Percentiles rank a stretch among this genome's conserved stretches.
Evolutionary conservation across 2,329 filamentous ascomycete species (phyloP).

Genomic region (Cadophora gregata): DNA sequence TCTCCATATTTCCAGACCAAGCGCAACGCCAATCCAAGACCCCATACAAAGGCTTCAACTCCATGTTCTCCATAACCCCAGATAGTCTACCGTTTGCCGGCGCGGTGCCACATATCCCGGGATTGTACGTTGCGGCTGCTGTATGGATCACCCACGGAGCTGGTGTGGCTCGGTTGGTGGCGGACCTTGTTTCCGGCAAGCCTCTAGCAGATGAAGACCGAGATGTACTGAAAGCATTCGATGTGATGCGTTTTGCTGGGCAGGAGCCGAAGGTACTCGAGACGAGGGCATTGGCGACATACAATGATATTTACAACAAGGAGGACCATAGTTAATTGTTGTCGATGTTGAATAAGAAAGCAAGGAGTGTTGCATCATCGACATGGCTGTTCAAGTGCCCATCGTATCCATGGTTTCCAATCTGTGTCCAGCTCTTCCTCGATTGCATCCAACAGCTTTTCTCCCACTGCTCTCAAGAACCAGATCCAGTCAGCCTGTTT

Average conservation of each 20-base stretch:
- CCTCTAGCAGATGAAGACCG: slow-evolving; percentile 2
- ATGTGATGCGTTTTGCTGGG: slow-evolving; percentile 41
- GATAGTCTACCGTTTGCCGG: slow-evolving; percentile 46
- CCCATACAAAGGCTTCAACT: slow-evolving; percentile 38
- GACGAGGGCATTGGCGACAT: slow-evolving; percentile 39
- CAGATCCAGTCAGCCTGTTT: slow-evolving; percentile 28
- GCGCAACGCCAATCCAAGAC: slow-evolving; percentile 32
- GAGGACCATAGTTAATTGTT: background rate
- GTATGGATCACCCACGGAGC: slow-evolving; percentile 48
- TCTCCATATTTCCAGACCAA: slow-evolving; percentile 7
- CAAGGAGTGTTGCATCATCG: background rate
- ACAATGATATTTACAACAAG: slow-evolving; percentile 45
- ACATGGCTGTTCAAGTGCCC: slow-evolving; percentile 28
- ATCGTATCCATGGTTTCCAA: slow-evolving; percentile 30
- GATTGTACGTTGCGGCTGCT: slow-evolving; percentile 44
- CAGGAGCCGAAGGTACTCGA: slow-evolving; percentile 33
- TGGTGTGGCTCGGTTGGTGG: slow-evolving; percentile 41
- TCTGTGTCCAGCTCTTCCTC: slow-evolving; percentile 17
- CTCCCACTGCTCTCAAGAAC: slow-evolving; percentile 28
- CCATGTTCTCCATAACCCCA: slow-evolving; percentile 46
- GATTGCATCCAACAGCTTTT: slow-evolving; percentile 24
- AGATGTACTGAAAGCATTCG: slow-evolving; percentile 24
- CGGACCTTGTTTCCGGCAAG: slow-evolving; percentile 23
- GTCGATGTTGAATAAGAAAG: background rate
- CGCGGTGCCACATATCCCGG: slow-evolving; percentile 34